Conservation (phyloP, 352 stramenopile genomes). For the Pythium rishiriense region DNA sequence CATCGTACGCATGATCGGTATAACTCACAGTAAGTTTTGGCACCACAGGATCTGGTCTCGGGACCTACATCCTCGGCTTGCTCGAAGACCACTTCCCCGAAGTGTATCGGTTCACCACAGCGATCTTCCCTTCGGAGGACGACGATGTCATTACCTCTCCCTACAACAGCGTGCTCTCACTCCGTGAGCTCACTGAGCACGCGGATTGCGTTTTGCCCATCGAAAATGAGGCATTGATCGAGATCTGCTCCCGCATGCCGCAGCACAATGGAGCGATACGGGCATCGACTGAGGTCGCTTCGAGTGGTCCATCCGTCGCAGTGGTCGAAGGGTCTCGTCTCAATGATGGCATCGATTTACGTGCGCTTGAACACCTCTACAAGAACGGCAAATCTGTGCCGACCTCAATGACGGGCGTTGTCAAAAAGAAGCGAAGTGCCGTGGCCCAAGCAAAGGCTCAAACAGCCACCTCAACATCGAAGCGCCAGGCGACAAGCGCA, state of each 20-base stretch:
- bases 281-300: neutral
- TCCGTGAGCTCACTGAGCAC: slow-evolving; percentile 83
- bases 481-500: slow-evolving; percentile 50
- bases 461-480: slow-evolving; percentile 1
- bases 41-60: slow-evolving; percentile 76
- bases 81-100: slow-evolving; percentile 86
- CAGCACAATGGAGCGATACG: neutral
- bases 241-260: slow-evolving; percentile 39
- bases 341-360: slow-evolving; percentile 49
- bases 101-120: slow-evolving; percentile 80
- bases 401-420: slow-evolving; percentile 18
- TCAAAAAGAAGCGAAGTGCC: slow-evolving; percentile 28
- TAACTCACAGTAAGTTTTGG: no score
- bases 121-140: slow-evolving; percentile 84
- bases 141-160: slow-evolving; percentile 93
- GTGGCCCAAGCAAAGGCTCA: neutral
- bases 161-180: slow-evolving; percentile 89
- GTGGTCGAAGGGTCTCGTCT: slow-evolving; percentile 42
- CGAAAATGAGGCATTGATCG: slow-evolving; percentile 88
- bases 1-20: no score
- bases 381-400: slow-evolving; percentile 30
- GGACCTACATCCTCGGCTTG: slow-evolving; percentile 86
- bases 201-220: slow-evolving; percentile 91
- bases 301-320: neutral
- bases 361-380: slow-evolving; percentile 52